These are phyloP conservation scores for Pilatotrama ljubarskyi DNA, from an alignment of 768 basidiomycete genomes.

Conservation along the genomic window DNA sequence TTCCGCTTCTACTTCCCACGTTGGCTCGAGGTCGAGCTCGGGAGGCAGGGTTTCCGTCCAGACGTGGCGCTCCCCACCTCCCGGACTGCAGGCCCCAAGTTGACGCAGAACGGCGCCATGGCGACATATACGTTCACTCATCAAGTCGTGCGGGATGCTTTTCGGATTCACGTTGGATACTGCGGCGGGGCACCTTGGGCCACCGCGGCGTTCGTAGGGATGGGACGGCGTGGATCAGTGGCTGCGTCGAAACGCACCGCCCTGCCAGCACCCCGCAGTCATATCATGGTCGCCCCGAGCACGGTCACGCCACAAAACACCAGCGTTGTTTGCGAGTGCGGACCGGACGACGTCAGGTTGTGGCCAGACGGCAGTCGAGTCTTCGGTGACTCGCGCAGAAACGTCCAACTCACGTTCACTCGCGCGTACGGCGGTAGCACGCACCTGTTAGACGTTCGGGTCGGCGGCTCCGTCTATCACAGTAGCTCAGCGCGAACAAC, in stretches of 20 bases:
- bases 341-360: not conserved
- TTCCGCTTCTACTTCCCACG: conserved; percentile 13
- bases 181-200: conserved; percentile 7
- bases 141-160: not conserved
- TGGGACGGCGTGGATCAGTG: too few relatives aligned
- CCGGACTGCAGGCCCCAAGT: not conserved
- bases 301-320: not conserved
- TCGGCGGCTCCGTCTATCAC: conserved; percentile 5
- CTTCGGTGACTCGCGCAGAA: conserved; percentile 12
- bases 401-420: conserved; percentile 18
- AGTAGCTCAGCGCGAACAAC: not conserved
- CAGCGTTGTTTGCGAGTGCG: not conserved
- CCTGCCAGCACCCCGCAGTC: not conserved
- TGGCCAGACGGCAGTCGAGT: conserved; percentile 6
- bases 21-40: conserved; percentile 15
- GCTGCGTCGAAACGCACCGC: too few relatives aligned
- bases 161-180: conserved; percentile 9
- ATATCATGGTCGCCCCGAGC: too few relatives aligned
- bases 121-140: conserved; percentile 4
- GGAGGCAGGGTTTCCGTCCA: conserved; percentile 8
- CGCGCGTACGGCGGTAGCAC: not conserved
- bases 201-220: not conserved
- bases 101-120: not conserved
- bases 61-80: not conserved
- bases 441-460: conserved; percentile 6